Evolutionary conservation across 495 filamentous ascomycete species (phyloP).

Genomic region (Penicillium malachiteum): DNA sequence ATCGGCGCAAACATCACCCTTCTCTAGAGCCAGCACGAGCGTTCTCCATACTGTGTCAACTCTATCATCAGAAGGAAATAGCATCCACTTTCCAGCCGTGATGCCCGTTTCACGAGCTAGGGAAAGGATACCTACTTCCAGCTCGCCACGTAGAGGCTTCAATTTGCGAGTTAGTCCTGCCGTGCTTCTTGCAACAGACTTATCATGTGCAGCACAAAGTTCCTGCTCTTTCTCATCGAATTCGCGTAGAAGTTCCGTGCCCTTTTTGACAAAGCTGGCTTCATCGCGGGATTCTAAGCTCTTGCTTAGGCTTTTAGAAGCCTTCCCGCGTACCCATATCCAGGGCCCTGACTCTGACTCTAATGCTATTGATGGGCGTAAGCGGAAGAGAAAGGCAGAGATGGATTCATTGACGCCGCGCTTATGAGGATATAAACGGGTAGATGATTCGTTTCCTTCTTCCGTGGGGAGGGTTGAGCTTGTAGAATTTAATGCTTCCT

Average conservation of each 20-base stretch:
- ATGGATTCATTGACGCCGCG: constrained; percentile 56
- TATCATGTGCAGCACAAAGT: constrained; percentile 40
- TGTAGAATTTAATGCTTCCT: too few relatives aligned
- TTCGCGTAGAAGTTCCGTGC: constrained; percentile 38
- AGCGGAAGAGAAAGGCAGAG: constrained; percentile 59
- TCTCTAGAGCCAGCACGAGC: constrained; percentile 60
- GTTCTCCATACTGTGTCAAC: constrained; percentile 63
- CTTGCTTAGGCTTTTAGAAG: not conserved
- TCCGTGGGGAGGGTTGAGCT: too few relatives aligned
- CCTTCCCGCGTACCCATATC: constrained; percentile 62
- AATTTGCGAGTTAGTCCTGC: constrained; percentile 48
- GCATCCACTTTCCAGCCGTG: constrained; percentile 81
- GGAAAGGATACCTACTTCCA: constrained; percentile 54
- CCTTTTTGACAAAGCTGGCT: constrained; percentile 44
- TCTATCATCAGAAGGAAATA: constrained; percentile 59
- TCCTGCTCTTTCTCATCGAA: constrained; percentile 37
- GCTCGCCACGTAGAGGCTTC: constrained; percentile 45
- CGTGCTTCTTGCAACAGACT: constrained; percentile 34
- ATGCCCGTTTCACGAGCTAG: constrained; percentile 55
- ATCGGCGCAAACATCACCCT: constrained; percentile 61
- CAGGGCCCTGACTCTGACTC: constrained; percentile 47
- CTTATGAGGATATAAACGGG: constrained; percentile 44
- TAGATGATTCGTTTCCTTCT: constrained; percentile 19
- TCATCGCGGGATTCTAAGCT: constrained; percentile 28
- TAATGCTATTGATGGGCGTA: constrained; percentile 61